Percentiles rank a stretch among this genome's conserved stretches.
Evolutionary conservation across 2,329 filamentous ascomycete genomes (phyloP).

Genomic region (Botryotinia calthae): DNA sequence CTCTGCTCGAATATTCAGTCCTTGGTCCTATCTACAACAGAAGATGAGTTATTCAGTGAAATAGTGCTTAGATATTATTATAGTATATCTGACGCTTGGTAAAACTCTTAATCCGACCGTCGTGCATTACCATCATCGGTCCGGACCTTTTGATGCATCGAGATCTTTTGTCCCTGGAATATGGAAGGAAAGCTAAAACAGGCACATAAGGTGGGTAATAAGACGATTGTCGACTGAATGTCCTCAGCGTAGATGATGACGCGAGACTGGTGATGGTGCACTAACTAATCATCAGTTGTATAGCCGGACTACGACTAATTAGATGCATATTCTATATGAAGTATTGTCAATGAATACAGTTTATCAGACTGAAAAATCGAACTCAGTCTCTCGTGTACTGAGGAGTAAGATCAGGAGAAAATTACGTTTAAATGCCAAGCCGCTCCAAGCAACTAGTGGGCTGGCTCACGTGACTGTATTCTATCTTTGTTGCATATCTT

Average conservation of each 20-base stretch:
- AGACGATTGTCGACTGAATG: background rate
- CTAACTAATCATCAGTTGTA: background rate
- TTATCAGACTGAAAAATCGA: background rate
- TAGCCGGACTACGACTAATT: background rate
- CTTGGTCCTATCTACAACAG: background rate
- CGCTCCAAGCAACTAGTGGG: background rate
- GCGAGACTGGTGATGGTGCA: background rate
- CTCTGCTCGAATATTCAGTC: background rate
- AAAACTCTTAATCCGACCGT: background rate
- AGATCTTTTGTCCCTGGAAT: background rate
- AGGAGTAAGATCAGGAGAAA: background rate
- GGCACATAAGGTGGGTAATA: background rate
- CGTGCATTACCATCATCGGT: background rate
- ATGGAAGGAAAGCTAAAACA: background rate
- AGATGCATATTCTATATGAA: background rate
- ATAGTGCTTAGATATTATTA: background rate
- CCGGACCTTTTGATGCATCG: background rate
- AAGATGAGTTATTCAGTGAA: background rate
- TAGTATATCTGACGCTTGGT: background rate
- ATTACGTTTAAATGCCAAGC: background rate
- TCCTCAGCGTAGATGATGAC: background rate
- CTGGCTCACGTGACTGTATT: fast-evolving
- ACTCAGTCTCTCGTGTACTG: background rate
- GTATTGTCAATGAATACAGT: background rate
- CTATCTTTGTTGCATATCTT: background rate